These are phyloP conservation scores for Pseudoturritis turrita DNA, from an alignment of 345 rosid species.

Conservation along the genomic window DNA sequence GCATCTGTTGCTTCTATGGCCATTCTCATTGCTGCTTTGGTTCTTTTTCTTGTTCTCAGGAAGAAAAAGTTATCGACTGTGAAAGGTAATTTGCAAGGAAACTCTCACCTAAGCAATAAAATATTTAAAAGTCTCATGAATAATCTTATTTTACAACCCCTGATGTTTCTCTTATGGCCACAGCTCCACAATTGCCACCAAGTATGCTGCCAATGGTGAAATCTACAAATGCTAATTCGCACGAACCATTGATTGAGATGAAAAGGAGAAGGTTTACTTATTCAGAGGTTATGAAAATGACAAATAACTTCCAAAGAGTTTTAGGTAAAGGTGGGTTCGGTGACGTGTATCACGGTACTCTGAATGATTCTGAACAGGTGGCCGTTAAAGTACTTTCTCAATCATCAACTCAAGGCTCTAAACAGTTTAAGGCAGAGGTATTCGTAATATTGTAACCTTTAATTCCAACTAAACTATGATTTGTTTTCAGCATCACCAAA, in stretches of 20 bases:
- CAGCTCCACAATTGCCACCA: too few relatives aligned
- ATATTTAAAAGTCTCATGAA: not conserved
- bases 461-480: not conserved
- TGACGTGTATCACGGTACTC: conserved; percentile 32
- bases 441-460: not conserved
- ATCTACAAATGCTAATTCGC: not conserved
- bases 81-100: not conserved
- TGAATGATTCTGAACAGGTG: conserved; percentile 32
- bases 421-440: conserved; percentile 39
- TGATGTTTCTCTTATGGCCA: too few relatives aligned
- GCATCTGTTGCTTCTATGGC: not conserved
- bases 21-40: not conserved
- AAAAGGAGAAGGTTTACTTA: conserved; percentile 20
- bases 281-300: conserved; percentile 27
- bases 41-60: not conserved
- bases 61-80: not conserved
- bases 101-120: too few relatives aligned
- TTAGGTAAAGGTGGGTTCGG: conserved; percentile 48
- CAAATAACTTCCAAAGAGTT: conserved; percentile 31
- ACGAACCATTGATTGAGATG: too few relatives aligned
- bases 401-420: conserved; percentile 35
- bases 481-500: not conserved
- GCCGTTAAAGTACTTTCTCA: conserved; percentile 46
- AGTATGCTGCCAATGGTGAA: not conserved
- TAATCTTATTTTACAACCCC: not conserved